Percentiles rank a stretch among this genome's conserved stretches.
phyloP scores from a whole-genome alignment of 495 filamentous ascomycete genomes.

The Clavariopsis aquatica region DNA sequence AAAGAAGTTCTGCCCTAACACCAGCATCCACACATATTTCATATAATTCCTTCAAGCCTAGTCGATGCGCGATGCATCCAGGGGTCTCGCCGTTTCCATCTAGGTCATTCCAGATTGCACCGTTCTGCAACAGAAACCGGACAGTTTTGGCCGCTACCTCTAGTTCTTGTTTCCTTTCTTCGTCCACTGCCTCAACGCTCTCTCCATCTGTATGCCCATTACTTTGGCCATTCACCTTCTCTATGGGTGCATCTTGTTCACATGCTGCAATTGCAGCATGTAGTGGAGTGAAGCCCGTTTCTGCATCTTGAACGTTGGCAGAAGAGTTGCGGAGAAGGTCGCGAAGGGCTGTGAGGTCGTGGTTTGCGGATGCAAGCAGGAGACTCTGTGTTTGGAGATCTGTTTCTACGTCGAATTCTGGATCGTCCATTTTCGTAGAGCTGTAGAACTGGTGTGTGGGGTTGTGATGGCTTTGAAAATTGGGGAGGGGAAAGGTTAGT shows the following conservation, averaged over 20 bases:
- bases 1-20: slow-evolving; percentile 82
- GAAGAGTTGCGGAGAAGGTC: slow-evolving; percentile 66
- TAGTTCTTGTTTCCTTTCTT: slow-evolving; percentile 46
- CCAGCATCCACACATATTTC: slow-evolving; percentile 86
- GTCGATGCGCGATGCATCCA: slow-evolving; percentile 76
- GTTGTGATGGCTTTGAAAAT: not conserved
- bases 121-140: slow-evolving; percentile 74
- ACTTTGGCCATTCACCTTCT: slow-evolving; percentile 19
- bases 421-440: slow-evolving; percentile 27
- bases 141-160: slow-evolving; percentile 65
- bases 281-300: slow-evolving; percentile 82
- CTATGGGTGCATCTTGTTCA: slow-evolving; percentile 48
- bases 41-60: slow-evolving; percentile 74
- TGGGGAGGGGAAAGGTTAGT: not conserved
- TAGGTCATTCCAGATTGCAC: slow-evolving; percentile 97
- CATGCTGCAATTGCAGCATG: slow-evolving; percentile 89
- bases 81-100: slow-evolving; percentile 85
- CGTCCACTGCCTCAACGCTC: slow-evolving; percentile 10
- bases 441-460: not conserved
- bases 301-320: slow-evolving; percentile 78
- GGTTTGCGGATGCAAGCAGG: slow-evolving; percentile 79
- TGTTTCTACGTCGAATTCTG: slow-evolving; percentile 25
- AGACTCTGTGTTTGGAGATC: slow-evolving; percentile 48
- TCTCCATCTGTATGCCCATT: slow-evolving; percentile 31
- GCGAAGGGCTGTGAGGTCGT: slow-evolving; percentile 74